Base-by-base conservation (phyloP, 306 rosid genomes). In the Hippophae gyantsensis region DNA sequence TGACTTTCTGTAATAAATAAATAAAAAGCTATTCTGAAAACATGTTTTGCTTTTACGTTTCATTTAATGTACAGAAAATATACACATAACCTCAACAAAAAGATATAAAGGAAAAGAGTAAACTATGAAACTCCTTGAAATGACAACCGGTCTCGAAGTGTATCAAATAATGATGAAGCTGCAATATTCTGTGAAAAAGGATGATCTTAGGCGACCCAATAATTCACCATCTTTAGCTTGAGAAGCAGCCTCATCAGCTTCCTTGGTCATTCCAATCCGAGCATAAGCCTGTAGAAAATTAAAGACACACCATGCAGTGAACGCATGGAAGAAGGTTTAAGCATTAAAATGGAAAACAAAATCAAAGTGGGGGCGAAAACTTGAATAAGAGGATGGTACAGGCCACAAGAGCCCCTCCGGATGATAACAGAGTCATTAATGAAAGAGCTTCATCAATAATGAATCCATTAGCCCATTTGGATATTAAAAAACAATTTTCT, bases 221-320 rank as follows among this genome's bases (percentile, higher is more conserved):
- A 92, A 77, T 73, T 92, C 96, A 25, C 99, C 95, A 48, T 92
- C 96, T 67, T 92, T 92, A 7, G 95, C 84, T 76, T 88, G 99
- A 42, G 92, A 84, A 59, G 99, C 99, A 64, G 99, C 96, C 71
- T 92, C 95, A 0, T 93, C 96, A 13, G 99, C 99, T 88, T 88
- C 99, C 80, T 88, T 92, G 42, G 90, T 93, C 99, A 85, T 80
- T 78, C 93, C 95, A 60, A 92, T 85, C 63, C 96, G 89, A 53
- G 92, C 98, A 75, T 85, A 92, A 45, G 98, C 73, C 98, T 92
- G 84, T 59, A 71, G 65, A 78, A 23, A 13, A 60, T 52, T 13
- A 57, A 53, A 69, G 43, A 13, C 42, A 2, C 44, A 26, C 68
- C 62, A 69, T 43, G 38, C 25, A 49, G 9, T 27, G 11, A 10